Percentiles rank a stretch among this genome's conserved stretches.
Evolutionary conservation across 2,329 filamentous ascomycete genomes (phyloP).

Genomic region (Cordyceps fumosorosea): DNA sequence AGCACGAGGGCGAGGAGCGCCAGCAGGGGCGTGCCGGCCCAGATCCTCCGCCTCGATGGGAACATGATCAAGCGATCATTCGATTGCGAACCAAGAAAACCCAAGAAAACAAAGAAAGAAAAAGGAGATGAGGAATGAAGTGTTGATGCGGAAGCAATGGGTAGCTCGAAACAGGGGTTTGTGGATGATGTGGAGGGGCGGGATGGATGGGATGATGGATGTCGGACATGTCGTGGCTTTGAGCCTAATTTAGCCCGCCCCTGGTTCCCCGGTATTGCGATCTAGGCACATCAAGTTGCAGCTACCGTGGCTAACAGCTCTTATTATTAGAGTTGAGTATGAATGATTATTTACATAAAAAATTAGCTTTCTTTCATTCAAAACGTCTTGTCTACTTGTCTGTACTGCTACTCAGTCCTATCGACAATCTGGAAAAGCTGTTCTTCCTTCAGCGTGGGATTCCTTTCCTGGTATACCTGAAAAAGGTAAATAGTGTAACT

Average conservation of each 20-base stretch:
- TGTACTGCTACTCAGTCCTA: too few relatives aligned
- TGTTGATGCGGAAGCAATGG: not conserved
- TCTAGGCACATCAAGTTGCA: too few relatives aligned
- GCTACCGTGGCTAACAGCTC: too few relatives aligned
- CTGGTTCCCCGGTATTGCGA: too few relatives aligned
- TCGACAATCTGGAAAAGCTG: too few relatives aligned
- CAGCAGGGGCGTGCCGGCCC: conserved; percentile 26
- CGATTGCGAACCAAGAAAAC: not conserved
- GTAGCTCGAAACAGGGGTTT: not conserved
- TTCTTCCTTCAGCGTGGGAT: too few relatives aligned
- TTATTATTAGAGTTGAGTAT: too few relatives aligned
- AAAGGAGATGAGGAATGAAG: not conserved
- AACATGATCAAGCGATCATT: conserved; percentile 20
- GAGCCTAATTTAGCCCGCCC: not conserved
- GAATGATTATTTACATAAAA: too few relatives aligned
- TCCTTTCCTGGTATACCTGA: too few relatives aligned
- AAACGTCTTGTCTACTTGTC: too few relatives aligned
- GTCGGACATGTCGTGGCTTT: not conserved
- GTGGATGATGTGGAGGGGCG: not conserved
- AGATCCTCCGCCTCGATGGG: conserved; percentile 26
- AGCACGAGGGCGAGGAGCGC: conserved; percentile 30
- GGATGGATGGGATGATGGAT: not conserved
- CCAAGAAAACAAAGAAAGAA: not conserved
- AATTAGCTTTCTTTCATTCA: too few relatives aligned
- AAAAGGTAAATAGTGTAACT: too few relatives aligned